Conservation (phyloP, 2,329 filamentous ascomycete species). For the Exophiala oligosperma region DNA sequence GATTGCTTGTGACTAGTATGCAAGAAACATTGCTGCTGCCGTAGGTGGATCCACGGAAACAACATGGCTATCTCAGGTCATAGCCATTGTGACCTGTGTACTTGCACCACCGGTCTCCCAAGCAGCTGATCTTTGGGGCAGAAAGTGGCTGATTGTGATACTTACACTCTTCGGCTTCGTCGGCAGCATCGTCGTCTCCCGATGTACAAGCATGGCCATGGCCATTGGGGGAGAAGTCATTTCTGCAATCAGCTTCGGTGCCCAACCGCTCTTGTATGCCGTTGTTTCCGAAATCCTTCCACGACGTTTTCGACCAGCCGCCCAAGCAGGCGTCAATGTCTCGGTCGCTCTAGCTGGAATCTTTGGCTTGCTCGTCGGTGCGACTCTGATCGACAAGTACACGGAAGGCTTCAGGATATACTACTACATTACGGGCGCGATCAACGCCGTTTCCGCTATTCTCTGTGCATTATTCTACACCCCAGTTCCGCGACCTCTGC, state of each 20-base stretch:
- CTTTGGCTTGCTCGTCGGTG: too few relatives aligned
- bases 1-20: too few relatives aligned
- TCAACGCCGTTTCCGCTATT: too few relatives aligned
- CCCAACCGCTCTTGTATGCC: constrained; percentile 12
- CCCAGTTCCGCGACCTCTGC: too few relatives aligned
- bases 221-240: constrained; percentile 13
- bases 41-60: too few relatives aligned
- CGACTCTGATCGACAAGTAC: too few relatives aligned
- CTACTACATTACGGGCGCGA: too few relatives aligned
- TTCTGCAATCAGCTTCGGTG: constrained; percentile 2
- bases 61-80: too few relatives aligned
- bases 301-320: constrained; percentile 8
- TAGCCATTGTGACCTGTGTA: too few relatives aligned
- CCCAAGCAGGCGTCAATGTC: constrained; percentile 12
- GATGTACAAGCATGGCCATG: constrained; percentile 6
- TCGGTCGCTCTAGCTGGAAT: not conserved
- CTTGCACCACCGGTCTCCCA: constrained; percentile 15
- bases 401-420: too few relatives aligned
- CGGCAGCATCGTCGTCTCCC: constrained; percentile 12
- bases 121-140: constrained; percentile 14
- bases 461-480: too few relatives aligned
- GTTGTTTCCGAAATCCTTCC: constrained; percentile 17
- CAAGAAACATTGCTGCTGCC: too few relatives aligned
- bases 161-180: constrained; percentile 6
- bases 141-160: constrained; percentile 11